A percentile compares a stretch with the other conserved stretches of the same genome.
Conservation (phyloP, 192 early-diverging fungal species). For the Backusella macrospora region DNA sequence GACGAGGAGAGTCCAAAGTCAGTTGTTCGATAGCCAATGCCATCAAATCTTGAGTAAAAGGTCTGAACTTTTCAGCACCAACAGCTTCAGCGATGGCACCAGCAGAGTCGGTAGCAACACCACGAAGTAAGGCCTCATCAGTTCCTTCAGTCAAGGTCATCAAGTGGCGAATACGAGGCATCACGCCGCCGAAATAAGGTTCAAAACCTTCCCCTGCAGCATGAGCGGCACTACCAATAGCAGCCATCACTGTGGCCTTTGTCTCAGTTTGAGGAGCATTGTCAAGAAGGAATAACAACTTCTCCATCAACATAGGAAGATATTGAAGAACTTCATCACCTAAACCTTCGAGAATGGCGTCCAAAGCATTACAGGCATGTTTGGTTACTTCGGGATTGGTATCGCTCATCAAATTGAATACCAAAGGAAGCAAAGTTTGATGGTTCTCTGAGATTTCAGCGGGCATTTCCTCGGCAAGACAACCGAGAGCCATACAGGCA, state of each 20-base stretch:
- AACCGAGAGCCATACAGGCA: constrained; percentile 84
- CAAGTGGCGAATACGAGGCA: constrained; percentile 66
- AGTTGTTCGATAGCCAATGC: constrained; percentile 77
- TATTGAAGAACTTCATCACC: constrained; percentile 81
- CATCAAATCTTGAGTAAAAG: constrained; percentile 77
- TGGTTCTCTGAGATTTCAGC: constrained; percentile 82
- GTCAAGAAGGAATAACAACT: constrained; percentile 76
- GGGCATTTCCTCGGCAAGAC: constrained; percentile 79
- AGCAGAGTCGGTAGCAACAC: constrained; percentile 83
- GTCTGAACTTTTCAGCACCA: constrained; percentile 79
- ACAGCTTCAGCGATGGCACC: constrained; percentile 87
- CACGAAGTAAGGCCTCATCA: constrained; percentile 80
- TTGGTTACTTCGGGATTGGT: constrained; percentile 71
- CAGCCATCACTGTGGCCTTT: constrained; percentile 77
- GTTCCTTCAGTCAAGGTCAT: constrained; percentile 70
- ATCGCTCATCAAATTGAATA: constrained; percentile 85
- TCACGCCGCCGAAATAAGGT: constrained; percentile 78
- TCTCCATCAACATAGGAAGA: constrained; percentile 81
- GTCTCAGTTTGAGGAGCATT: constrained; percentile 64
- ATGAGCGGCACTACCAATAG: constrained; percentile 91
- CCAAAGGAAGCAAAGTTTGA: constrained; percentile 78
- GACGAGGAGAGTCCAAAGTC: constrained; percentile 67
- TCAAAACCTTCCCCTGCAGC: constrained; percentile 72
- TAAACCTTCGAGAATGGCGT: constrained; percentile 87
- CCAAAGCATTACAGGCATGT: constrained; percentile 82